phyloP scores from a whole-genome alignment of 1,284 basidiomycete genomes.

The Austroboletus novae-zelandiae region DNA sequence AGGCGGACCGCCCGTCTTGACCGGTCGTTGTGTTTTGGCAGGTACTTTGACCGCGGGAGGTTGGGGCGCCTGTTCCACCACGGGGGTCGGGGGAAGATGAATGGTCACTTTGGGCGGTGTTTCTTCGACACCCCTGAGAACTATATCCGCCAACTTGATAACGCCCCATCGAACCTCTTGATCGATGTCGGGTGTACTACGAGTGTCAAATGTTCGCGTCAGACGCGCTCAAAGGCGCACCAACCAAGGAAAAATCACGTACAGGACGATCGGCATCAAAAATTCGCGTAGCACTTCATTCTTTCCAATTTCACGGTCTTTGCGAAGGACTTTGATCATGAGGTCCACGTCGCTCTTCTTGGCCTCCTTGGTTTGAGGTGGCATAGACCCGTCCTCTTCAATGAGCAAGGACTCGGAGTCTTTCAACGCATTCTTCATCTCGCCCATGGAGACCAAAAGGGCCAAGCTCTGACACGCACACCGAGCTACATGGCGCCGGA shows the following conservation, averaged over 20 bases:
- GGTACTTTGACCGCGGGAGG: constrained; percentile 44
- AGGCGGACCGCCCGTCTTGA: constrained; percentile 43
- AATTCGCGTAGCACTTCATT: constrained; percentile 78
- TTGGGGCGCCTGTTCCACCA: constrained; percentile 58
- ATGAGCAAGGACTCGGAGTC: constrained; percentile 75
- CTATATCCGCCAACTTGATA: constrained; percentile 89
- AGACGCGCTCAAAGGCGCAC: constrained; percentile 1
- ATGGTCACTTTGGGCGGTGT: constrained; percentile 85
- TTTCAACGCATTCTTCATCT: constrained; percentile 76
- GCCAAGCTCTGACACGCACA: constrained; percentile 87
- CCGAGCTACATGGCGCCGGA: constrained; percentile 86
- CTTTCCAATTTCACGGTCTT: constrained; percentile 83
- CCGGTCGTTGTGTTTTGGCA: constrained; percentile 27
- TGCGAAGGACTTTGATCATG: constrained; percentile 78
- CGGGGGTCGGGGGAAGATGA: constrained; percentile 77
- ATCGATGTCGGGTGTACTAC: constrained; percentile 72
- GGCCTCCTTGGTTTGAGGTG: constrained; percentile 68
- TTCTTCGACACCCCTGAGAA: constrained; percentile 82
- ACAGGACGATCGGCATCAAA: constrained; percentile 80
- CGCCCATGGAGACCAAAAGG: constrained; percentile 85
- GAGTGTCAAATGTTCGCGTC: constrained; percentile 6
- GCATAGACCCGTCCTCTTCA: constrained; percentile 78
- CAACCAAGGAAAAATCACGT: constrained; percentile 33
- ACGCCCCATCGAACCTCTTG: constrained; percentile 88
- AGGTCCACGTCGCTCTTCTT: constrained; percentile 80